Conservation (phyloP, 495 filamentous ascomycete species). For the Xanthoparmelia taractica region DNA sequence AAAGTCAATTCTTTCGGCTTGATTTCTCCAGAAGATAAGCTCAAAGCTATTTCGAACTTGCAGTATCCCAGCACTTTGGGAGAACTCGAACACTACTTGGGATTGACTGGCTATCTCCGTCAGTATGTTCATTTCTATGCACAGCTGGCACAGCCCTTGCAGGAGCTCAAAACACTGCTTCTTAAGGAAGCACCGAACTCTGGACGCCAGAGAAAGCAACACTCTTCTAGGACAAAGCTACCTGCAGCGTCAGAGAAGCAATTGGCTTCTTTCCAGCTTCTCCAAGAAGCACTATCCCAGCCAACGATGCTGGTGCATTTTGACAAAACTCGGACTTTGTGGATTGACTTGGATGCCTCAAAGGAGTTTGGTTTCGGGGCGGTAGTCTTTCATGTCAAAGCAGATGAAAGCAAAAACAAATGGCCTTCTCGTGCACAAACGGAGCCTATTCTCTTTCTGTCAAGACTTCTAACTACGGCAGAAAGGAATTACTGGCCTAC, state of each 20-base stretch:
- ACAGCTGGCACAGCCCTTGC: not conserved
- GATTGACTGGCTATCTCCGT: conserved; percentile 16
- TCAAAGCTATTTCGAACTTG: not conserved
- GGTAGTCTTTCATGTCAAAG: not conserved
- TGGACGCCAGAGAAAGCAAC: too few species aligned
- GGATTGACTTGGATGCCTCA: conserved; percentile 14
- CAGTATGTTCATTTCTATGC: conserved; percentile 11
- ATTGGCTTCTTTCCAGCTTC: not conserved
- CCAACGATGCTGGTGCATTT: conserved; percentile 6
- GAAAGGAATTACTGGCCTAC: conserved; percentile 17
- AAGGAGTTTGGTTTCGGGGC: not conserved
- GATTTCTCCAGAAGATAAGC: not conserved
- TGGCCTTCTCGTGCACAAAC: too few species aligned
- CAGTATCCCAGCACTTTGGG: not conserved
- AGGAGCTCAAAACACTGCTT: conserved; percentile 8
- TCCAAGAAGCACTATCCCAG: not conserved
- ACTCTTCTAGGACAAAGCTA: too few species aligned
- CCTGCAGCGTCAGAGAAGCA: too few species aligned
- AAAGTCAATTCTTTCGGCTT: not conserved
- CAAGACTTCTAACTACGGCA: not conserved
- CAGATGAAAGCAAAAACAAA: not conserved
- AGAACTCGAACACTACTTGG: conserved; percentile 16
- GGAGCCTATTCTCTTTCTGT: not conserved
- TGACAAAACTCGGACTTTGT: not conserved
- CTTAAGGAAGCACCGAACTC: not conserved